Base-by-base conservation (phyloP, 257 asterid species). In the Asclepias syriaca region DNA sequence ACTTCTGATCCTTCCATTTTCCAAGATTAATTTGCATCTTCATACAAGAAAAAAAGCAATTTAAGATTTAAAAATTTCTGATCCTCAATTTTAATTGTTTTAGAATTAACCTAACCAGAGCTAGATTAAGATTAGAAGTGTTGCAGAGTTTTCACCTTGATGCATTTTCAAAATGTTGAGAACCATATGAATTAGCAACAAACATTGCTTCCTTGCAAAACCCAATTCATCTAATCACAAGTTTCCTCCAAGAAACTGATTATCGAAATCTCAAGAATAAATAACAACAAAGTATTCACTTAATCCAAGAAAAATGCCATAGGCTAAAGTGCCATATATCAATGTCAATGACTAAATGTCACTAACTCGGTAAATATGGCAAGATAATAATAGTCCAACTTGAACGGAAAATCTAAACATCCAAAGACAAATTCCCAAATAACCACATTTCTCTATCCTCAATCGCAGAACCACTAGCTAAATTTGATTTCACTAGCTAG, bases 71-170 rank as follows among this genome's bases (percentile, higher is more conserved):
- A 59, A 11, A 59, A 1, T 43, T 59, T 27, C 6, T 61, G 14
- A 61, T 34, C n/a, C 49, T 63, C 49, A 63, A 27, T 32, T 58
- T 60, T 60, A 63, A 63, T 18, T 60, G 45, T 60, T 50, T 32
- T 34, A 63, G 39, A 63, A 63, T 0, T 37, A 37, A 37, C 19
- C 37, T 3, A 63, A 8, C 16, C 49, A 60, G 18, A 24, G 59
- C 13, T 2, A 22, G 3, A 22, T 24, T 10, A 22, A 57, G 37
- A 22, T 0, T 57, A 57, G 63, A 10, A 21, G 11, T 22, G 16
- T 22, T 21, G 63, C 37, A 9, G 18, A 10, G 37, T 22, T 57
- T 22, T 24, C 29, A 21, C 34, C 63, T 13, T 56, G 3, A 12
- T 22, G 34, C 63, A 22, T 57, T 57, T 57, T 5, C 27, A 55